Evolutionary conservation across 148 eudicot genomes (phyloP).

Genomic region (Vaccinium vitisidaea): DNA sequence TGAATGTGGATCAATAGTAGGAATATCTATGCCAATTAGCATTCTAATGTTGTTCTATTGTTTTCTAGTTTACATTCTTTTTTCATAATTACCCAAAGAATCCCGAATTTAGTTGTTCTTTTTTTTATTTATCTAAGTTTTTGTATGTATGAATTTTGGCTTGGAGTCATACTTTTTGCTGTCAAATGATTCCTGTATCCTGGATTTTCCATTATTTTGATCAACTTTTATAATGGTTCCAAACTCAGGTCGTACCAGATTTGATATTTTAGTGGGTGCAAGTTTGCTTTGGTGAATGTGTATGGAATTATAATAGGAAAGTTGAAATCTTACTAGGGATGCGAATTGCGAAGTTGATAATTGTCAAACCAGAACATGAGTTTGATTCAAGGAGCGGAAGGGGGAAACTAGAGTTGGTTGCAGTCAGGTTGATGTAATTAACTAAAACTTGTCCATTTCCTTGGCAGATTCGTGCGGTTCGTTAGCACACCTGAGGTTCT

Average conservation of each 20-base stretch:
- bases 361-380: neutral
- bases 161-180: neutral
- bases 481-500: conserved; percentile 61
- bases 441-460: neutral
- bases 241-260: neutral
- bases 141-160: neutral
- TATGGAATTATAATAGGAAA: neutral
- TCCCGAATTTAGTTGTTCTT: neutral
- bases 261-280: neutral
- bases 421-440: neutral
- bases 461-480: conserved; percentile 55
- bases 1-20: too few relatives aligned
- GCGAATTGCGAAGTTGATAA: neutral
- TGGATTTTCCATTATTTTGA: conserved; percentile 4
- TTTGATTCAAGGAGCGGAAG: neutral
- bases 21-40: neutral
- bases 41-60: neutral
- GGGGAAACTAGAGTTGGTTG: neutral
- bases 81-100: neutral
- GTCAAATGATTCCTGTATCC: neutral
- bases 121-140: neutral
- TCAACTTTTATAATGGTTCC: neutral
- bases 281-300: neutral
- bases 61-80: neutral
- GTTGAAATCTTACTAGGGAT: neutral